Percentiles rank a stretch among this genome's conserved stretches.
Conservation (phyloP, 495 filamentous ascomycete species). For the Penicillium taxi region DNA sequence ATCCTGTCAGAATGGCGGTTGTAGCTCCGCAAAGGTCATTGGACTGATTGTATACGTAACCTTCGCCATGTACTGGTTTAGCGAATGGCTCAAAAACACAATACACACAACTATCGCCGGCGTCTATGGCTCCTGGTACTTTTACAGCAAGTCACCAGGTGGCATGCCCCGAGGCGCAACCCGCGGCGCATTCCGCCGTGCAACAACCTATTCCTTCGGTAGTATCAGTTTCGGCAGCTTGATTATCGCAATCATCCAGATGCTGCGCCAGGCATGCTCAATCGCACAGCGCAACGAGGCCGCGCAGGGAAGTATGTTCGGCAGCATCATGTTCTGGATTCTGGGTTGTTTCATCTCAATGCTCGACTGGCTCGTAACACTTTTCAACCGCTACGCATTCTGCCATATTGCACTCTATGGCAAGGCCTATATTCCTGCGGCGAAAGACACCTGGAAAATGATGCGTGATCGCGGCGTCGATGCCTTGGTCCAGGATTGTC, state of each 20-base stretch:
- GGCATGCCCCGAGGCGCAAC: constrained; percentile 68
- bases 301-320: constrained; percentile 59
- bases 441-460: constrained; percentile 84
- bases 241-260: constrained; percentile 80
- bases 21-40: constrained; percentile 66
- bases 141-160: constrained; percentile 52
- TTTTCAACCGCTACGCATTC: constrained; percentile 73
- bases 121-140: constrained; percentile 92
- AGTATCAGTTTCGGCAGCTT: constrained; percentile 81
- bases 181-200: constrained; percentile 60
- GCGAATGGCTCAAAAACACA: constrained; percentile 85
- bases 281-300: constrained; percentile 59
- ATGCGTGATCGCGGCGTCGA: constrained; percentile 89
- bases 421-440: constrained; percentile 72
- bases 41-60: constrained; percentile 80
- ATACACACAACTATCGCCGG: constrained; percentile 83
- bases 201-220: constrained; percentile 85
- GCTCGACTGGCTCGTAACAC: constrained; percentile 74
- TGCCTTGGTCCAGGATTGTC: constrained; percentile 79
- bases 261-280: constrained; percentile 67
- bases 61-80: constrained; percentile 87
- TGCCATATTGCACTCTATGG: constrained; percentile 89
- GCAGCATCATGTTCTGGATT: constrained; percentile 58
- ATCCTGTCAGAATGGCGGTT: constrained; percentile 63
- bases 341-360: constrained; percentile 68